Base-by-base conservation (phyloP, 768 basidiomycete species). In the Leccinum boreale region DNA sequence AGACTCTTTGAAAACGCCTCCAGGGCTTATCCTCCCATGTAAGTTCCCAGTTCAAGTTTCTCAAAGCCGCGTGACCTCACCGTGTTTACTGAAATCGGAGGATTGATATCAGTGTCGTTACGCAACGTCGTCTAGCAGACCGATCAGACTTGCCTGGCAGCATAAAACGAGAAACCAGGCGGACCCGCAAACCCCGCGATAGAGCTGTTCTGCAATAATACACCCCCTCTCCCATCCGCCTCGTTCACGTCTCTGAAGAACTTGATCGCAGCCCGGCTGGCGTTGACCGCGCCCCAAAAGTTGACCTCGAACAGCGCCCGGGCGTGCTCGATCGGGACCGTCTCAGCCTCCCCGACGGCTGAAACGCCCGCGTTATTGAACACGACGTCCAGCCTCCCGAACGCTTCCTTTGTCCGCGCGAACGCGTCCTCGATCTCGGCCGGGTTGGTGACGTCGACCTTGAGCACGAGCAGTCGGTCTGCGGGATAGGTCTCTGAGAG, bases 201-300 rank as follows among this genome's bases (percentile, higher is more conserved):
- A 1, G 76, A 76, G 31, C 69, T 72, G 36, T 67, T 70, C 52
- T 77, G 74, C 11, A 77, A 58, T 10, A 49, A 26, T 21, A 49
- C 17, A n/a, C 17, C 77, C 2, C 73, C 74, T n/a, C 53, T 5
- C 62, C 39, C 9, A n/a, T 42, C 59, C 2, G 74, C 75, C 28
- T 62, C 68, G 56, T 77, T 77, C 17, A 64, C 66, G 31, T 74
- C 70, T 7, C 75, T 64, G 53, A 79, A 75, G 52, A 68, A 67
- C 42, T 53, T 54, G 44, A 75, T 49, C 1, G 67, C 62, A 19
- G 69, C 62, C 47, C 52, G 63, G 29, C 61, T 65, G 11, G 75
- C 69, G 29, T 67, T 66, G 5, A 64, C 61, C 1, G 63, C 65
- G 5, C 65, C 65, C 70, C 65, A 70, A 36, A 70, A 65, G 33